Percentiles rank a stretch among this genome's conserved stretches.
Evolutionary conservation across 1,139 yeast species (phyloP).

Genomic region (Hyphopichia buzzinii): DNA sequence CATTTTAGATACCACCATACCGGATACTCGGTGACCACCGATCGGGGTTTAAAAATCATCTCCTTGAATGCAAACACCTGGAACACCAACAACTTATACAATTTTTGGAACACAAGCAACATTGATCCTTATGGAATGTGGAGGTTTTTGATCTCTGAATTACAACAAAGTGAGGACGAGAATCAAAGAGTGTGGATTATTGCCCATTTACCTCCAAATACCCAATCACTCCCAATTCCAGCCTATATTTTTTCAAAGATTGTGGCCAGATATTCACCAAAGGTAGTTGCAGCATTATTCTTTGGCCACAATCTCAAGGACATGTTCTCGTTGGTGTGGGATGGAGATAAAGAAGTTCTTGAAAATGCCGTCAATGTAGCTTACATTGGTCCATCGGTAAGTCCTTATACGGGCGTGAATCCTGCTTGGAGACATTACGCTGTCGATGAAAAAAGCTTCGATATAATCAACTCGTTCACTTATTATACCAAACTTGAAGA

Average conservation of each 20-base stretch:
- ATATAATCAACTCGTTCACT: constrained; percentile 27
- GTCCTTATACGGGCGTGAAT: constrained; percentile 26
- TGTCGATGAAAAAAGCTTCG: constrained; percentile 28
- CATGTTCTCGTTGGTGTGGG: constrained; percentile 25
- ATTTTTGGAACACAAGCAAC: constrained; percentile 19
- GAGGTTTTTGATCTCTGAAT: constrained; percentile 28
- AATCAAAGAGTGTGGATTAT: constrained; percentile 34
- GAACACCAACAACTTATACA: constrained; percentile 25
- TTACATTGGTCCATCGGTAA: constrained; percentile 28
- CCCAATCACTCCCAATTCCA: constrained; percentile 25
- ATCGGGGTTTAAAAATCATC: constrained; percentile 27
- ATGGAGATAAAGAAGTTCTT: constrained; percentile 16
- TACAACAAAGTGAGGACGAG: constrained; percentile 24
- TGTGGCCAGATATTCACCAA: constrained; percentile 31
- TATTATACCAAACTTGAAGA: constrained; percentile 28
- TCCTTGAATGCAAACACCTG: constrained; percentile 32
- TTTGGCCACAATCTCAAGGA: constrained; percentile 28
- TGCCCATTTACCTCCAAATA: constrained; percentile 25
- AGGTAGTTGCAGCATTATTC: constrained; percentile 31
- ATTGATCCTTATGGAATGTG: constrained; percentile 27
- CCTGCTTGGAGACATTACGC: constrained; percentile 35
- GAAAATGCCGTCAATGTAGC: constrained; percentile 21
- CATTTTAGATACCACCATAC: constrained; percentile 28
- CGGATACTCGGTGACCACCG: constrained; percentile 25
- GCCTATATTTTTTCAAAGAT: constrained; percentile 24